Base-by-base conservation (phyloP, 1,284 basidiomycete species). In the Anthracocystis walkeri region DNA sequence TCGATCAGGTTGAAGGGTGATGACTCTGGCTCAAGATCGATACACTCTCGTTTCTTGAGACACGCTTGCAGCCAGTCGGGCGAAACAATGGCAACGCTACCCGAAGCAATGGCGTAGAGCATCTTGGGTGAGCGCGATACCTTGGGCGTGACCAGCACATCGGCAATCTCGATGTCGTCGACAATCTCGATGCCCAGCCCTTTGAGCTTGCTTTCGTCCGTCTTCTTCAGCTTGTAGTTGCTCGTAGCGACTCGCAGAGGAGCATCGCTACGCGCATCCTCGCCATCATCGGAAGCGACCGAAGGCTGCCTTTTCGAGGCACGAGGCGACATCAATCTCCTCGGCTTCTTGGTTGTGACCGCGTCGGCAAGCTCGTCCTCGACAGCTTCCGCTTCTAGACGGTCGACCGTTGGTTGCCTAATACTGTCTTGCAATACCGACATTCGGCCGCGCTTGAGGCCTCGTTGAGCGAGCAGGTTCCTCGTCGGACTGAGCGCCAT, bases 61-160 rank as follows among this genome's bases (percentile, higher is more conserved):
- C 66, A 75, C 1, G 62, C 67, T 2, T 60, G 51, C 16, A 75
- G 48, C 73, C 73, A 75, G n/a, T 65, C 62, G 6, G 73, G 68
- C 52, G 63, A 59, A 12, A 71, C 49, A 23, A 75, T 71, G 1
- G 46, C 58, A 3, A 71, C 45, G 42, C 20, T 45, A 6, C 73
- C 73, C 4, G 52, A 66, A 10, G 73, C 73, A 20, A 75, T 75
- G 3, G 73, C 73, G 20, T 61, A 58, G 4, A 75, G 68, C 73
- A 75, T 75, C 68, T 75, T 75, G 48, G 64, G 67, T 45, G 68
- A 58, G 25, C 73, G 67, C 52, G 67, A 70, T 11, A 75, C 16
- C 33, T 60, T 65, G 16, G 73, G 64, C n/a, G 68, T 58, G 14
- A 75, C 68, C n/a, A 75, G 38, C 4, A 71, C 57, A 21, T 75